Base-by-base conservation (phyloP, 495 filamentous ascomycete genomes). In the Hypoxylon trugodes region DNA sequence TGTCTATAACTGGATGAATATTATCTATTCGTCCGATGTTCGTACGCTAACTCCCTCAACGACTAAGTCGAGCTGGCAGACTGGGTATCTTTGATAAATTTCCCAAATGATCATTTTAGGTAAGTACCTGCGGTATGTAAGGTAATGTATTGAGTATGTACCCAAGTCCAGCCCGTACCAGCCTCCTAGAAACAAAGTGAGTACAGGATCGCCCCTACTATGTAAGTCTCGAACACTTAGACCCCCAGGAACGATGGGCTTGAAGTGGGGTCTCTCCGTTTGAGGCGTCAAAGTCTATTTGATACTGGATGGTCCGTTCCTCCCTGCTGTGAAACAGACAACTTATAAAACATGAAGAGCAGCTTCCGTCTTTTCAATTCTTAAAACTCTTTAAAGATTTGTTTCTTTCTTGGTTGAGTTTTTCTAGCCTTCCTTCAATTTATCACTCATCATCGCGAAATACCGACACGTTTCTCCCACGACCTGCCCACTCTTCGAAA, bases 241-340 rank as follows among this genome's bases (percentile, higher is more conserved):
- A 28, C 18, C 35, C 47, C 48, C 40, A 37, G 24, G 42, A 26
- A 42, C 15, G 16, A 25, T 46, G 46, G 55, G 57, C 40, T 45
- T 32, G 13, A n/a, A 45, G 57, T 61, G 64, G 58, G 58, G 64
- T 58, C 51, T 56, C 64, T 58, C 64, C 64, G 64, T 67, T 58
- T 61, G 64, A 67, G 58, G 58, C 64, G 64, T 46, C 21, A 43
- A 66, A 56, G 35, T 60, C 37, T 61, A 46, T 56, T 48, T 51
- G 46, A 41, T 57, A 61, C n/a, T n/a, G n/a, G n/a, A 58, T 51
- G 57, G 56, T 54, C 51, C 56, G 63, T 61, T 57, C 63, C 46
- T 66, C 57, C 63, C 57, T 66, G 51, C 47, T 36, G 63, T 56
- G 51, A 57, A 55, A 60, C 22, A 2, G 56, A 50, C 51, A 33